Conservation (phyloP, 2,329 filamentous ascomycete genomes). For the Hypoxylon sp. region DNA sequence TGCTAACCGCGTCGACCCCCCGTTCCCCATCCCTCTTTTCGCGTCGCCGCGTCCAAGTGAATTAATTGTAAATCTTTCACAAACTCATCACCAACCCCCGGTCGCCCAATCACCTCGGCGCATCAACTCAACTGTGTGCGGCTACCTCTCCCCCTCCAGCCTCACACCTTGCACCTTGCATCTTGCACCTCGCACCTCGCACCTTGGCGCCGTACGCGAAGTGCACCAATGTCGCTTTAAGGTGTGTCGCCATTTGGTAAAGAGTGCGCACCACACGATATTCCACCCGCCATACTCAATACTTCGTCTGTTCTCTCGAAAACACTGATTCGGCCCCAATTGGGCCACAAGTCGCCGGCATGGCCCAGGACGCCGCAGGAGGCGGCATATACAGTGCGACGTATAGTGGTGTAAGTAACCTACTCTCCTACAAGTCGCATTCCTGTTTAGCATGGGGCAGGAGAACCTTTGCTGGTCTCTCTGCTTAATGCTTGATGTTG, state of each 20-base stretch:
- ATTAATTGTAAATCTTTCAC: conserved; percentile 12
- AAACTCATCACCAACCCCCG: conserved; percentile 20
- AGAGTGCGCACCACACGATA: conserved; percentile 1
- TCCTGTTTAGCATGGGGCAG: background rate
- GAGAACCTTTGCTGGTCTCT: background rate
- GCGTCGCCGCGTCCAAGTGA: conserved; percentile 32
- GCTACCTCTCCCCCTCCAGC: background rate
- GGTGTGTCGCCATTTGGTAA: background rate
- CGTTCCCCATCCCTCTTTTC: conserved; percentile 25
- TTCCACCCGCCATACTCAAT: background rate
- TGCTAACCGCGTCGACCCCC: conserved; percentile 34
- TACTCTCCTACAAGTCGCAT: conserved; percentile 17
- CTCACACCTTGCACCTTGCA: too few relatives aligned
- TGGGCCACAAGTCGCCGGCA: conserved; percentile 48
- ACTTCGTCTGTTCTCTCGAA: too few relatives aligned
- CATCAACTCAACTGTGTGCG: conserved; percentile 10
- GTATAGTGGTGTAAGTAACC: conserved; percentile 73
- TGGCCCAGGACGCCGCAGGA: conserved; percentile 60
- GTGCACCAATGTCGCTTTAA: background rate
- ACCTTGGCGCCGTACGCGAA: background rate
- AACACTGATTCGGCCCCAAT: conserved; percentile 14
- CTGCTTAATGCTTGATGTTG: background rate
- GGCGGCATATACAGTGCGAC: conserved; percentile 75
- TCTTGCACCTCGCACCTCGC: too few relatives aligned
- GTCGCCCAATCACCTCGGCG: conserved; percentile 26